Conservation (phyloP, 1,284 basidiomycete genomes). For the Testicularia cyperi region DNA sequence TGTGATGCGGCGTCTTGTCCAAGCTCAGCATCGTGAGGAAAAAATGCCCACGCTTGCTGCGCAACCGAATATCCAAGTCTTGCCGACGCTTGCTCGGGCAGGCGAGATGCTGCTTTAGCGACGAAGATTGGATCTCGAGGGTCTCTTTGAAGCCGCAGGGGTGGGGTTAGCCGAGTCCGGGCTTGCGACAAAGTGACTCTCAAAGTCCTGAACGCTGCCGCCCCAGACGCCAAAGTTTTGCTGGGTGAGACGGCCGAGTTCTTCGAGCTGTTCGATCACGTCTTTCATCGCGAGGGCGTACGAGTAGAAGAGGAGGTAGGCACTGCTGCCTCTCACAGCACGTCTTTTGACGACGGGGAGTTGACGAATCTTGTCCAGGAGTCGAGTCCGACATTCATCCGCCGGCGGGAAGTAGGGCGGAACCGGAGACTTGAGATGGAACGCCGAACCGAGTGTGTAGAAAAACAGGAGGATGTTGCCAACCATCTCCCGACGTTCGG, state of each 20-base stretch:
- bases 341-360: slow-evolving; percentile 75
- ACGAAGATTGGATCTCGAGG: slow-evolving; percentile 13
- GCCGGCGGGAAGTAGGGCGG: slow-evolving; percentile 93
- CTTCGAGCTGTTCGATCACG: slow-evolving; percentile 45
- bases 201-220: slow-evolving; percentile 39
- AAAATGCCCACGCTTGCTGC: too few species aligned
- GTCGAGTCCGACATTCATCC: slow-evolving; percentile 73
- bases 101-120: too few species aligned
- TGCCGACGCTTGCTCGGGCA: too few species aligned
- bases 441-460: slow-evolving; percentile 80
- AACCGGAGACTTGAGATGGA: slow-evolving; percentile 83
- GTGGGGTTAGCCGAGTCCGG: slow-evolving; percentile 14
- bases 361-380: slow-evolving; percentile 64
- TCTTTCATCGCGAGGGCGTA: slow-evolving; percentile 82
- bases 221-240: slow-evolving; percentile 51
- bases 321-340: slow-evolving; percentile 67
- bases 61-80: too few species aligned
- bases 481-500: slow-evolving; percentile 78
- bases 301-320: slow-evolving; percentile 85
- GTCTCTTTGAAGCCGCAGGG: slow-evolving; percentile 14
- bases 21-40: too few species aligned
- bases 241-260: slow-evolving; percentile 42
- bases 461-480: slow-evolving; percentile 92
- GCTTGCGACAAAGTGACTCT: slow-evolving; percentile 36
- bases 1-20: too few species aligned